phyloP scores from a whole-genome alignment of 2,329 filamentous ascomycete genomes.

The Trichothecium roseum region DNA sequence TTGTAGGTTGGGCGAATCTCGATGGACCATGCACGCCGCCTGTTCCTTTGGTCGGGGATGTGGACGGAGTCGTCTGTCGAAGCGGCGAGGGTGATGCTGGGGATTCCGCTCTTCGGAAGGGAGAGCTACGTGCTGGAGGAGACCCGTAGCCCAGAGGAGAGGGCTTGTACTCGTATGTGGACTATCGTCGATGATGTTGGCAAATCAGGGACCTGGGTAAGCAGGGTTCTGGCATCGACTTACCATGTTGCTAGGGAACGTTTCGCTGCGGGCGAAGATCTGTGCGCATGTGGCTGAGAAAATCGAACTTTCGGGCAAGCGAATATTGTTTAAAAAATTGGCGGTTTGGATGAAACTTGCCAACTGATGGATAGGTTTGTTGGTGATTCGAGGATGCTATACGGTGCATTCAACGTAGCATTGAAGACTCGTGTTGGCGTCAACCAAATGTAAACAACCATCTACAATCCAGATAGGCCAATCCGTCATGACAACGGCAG shows the following conservation, averaged over 20 bases:
- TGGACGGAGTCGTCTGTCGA: constrained; percentile 53
- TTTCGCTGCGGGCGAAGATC: too few relatives aligned
- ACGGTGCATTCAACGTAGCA: background rate
- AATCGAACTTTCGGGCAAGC: too few relatives aligned
- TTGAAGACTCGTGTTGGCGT: too few relatives aligned
- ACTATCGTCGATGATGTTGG: background rate
- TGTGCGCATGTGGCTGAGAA: too few relatives aligned
- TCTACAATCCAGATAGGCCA: background rate
- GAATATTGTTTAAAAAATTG: too few relatives aligned
- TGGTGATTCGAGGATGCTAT: background rate
- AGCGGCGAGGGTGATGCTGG: constrained; percentile 56
- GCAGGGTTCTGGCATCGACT: background rate
- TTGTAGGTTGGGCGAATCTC: constrained; percentile 28
- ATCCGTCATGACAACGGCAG: constrained; percentile 13
- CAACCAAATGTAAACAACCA: constrained; percentile 15
- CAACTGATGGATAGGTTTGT: background rate
- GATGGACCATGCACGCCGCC: constrained; percentile 13
- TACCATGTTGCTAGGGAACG: constrained; percentile 3
- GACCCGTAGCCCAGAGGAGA: constrained; percentile 64
- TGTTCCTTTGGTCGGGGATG: constrained; percentile 43
- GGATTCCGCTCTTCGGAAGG: constrained; percentile 52
- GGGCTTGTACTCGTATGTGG: constrained; percentile 54
- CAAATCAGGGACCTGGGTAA: background rate
- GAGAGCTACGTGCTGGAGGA: constrained; percentile 47
- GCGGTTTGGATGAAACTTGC: background rate